These are phyloP conservation scores for Cardiospermum halicacabum DNA, from an alignment of 345 rosid species.

Conservation along the genomic window DNA sequence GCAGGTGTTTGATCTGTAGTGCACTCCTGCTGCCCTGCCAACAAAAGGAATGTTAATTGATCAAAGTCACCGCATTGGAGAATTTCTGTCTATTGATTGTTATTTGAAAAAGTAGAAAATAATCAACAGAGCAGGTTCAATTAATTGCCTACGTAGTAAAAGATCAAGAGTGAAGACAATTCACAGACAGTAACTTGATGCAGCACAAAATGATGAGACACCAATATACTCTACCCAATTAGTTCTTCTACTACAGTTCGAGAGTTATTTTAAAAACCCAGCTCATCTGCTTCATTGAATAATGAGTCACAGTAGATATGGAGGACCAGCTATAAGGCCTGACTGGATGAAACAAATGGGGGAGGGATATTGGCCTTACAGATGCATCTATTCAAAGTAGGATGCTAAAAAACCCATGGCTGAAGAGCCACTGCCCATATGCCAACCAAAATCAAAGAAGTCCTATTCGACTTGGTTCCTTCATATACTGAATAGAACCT, in stretches of 20 bases:
- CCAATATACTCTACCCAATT: background rate
- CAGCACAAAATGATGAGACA: background rate
- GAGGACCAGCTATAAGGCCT: background rate
- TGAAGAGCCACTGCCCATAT: background rate
- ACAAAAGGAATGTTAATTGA: slow-evolving; percentile 17
- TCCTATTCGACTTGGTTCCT: background rate
- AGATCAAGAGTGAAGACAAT: background rate
- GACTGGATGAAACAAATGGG: background rate
- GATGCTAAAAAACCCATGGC: background rate
- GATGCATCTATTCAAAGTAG: background rate
- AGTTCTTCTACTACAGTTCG: background rate
- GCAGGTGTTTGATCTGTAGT: slow-evolving; percentile 28
- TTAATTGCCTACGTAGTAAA: background rate
- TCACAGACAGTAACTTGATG: background rate
- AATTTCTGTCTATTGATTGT: background rate
- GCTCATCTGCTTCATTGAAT: background rate
- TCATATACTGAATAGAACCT: background rate
- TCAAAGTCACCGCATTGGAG: background rate
- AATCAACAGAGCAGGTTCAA: background rate
- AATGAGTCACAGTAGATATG: background rate
- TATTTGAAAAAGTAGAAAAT: background rate
- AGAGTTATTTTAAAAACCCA: background rate
- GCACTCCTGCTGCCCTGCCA: slow-evolving; percentile 35
- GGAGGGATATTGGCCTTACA: background rate
- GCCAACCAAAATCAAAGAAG: background rate